Conservation (phyloP, 202 grass and related monocot species). For the Schoenoplectus tabernaemontani region DNA sequence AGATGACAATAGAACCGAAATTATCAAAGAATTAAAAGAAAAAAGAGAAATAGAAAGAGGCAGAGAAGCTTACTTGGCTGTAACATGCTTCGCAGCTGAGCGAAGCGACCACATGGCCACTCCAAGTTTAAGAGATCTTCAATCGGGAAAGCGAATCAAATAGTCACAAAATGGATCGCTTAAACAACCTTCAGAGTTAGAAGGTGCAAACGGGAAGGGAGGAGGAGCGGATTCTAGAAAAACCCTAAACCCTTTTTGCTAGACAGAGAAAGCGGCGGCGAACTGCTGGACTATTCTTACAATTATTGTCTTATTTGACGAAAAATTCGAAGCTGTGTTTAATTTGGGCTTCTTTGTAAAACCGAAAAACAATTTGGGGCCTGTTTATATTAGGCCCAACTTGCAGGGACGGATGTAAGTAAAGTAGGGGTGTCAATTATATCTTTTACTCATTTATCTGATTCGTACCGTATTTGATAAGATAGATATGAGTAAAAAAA, state of each 20-base stretch:
- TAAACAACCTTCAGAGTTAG: background rate
- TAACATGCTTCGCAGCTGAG: background rate
- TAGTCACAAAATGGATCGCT: background rate
- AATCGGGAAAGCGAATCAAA: background rate
- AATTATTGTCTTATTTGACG: too few relatives aligned
- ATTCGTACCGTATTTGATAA: too few relatives aligned
- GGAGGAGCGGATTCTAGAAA: background rate
- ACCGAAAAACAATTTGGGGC: too few relatives aligned
- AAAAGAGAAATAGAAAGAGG: background rate
- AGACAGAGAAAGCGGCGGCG: background rate
- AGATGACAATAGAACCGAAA: background rate
- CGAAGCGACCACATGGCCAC: constrained; percentile 7
- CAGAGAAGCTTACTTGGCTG: background rate
- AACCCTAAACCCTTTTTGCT: constrained; percentile 6
- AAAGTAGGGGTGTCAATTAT: too few relatives aligned
- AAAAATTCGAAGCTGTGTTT: background rate
- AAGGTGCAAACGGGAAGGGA: background rate
- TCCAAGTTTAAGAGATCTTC: background rate
- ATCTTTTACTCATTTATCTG: too few relatives aligned
- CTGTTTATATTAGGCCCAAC: too few relatives aligned
- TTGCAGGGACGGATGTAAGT: too few relatives aligned
- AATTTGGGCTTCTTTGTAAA: background rate
- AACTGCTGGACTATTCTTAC: too few relatives aligned
- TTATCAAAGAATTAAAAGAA: background rate
- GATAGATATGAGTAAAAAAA: too few relatives aligned